Evolutionary conservation across 805 yeast genomes (phyloP), one percentile per base, ranked within the genome.

Genomic region (Cyberlindnera veronae): DNA sequence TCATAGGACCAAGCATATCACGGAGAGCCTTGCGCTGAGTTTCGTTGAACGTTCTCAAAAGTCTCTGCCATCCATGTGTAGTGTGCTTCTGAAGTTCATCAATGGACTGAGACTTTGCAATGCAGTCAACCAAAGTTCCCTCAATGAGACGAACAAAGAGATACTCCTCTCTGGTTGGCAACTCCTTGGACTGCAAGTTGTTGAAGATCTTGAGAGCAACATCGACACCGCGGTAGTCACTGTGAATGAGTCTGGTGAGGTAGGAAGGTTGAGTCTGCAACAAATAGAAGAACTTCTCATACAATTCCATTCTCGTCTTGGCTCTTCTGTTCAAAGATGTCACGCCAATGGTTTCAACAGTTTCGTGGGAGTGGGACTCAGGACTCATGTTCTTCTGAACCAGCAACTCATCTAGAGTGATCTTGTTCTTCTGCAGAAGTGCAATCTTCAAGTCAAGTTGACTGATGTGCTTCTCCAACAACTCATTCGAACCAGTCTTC

Each of bases 261-360:
- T 91, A 91, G 1, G 61, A 58, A 0, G 95, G 85, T 53, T 86
- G 87, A 0, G 95, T 84, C 58, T 93, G 98, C 32, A 93, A 61
- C 19, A 91, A 63, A 55, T 83, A 93, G 50, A 93, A 81, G 37
- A 91, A 56, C 17, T 85, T 83, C 51, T 83, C 96, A 60, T 84
- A 85, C 1, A 77, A 61, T 45, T 81, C 89, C 36, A 80, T 67
- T 44, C 86, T 69, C 18, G 69, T 69, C 43, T 71, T 66, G 10
- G 75, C 56, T 6, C 54, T 49, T 28, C 57, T 55, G 38, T 59
- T 54, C 39, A 59, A 44, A 3, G 63, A 55, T 10, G 50, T 41
- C 13, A 58, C 53, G 32, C 57, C 61, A 37, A 55, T 46, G 2
- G 54, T 41, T 4, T 49, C 32, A 6, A 45, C 43, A 17, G 32